Evolutionary conservation across 371 early-diverging fungal species (phyloP), one percentile per base, ranked within the genome.

Genomic region (Mortierella sp.): DNA sequence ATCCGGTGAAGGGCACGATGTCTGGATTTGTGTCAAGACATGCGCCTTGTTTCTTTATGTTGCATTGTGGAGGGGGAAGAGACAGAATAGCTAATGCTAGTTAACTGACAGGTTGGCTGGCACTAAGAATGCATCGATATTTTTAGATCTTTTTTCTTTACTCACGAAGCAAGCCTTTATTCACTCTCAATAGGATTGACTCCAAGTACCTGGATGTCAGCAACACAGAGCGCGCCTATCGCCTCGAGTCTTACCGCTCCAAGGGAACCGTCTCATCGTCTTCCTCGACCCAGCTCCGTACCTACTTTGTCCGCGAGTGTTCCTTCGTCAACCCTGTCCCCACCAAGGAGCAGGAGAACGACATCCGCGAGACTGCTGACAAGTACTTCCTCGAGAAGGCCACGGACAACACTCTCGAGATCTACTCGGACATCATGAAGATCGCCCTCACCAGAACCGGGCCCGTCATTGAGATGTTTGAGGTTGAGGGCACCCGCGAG

Each of bases 201-300:
- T 88, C 90, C 45, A 93, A 94, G 79, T 99, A 95, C 86, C 89
- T 99, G 73, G 98, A 99, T 86, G 83, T 87, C 70, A 91, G 93
- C 77, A 92, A 91, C 53, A 90, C 93, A 19, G 83, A 88, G 64
- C 77, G 86, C 37, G 95, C 97, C 29, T 99, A 92, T 89, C 97
- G 99, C 73, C 89, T 99, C 29, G 99, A 99, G 87, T 94, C 97
- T 16, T 98, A 96, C 83, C 96, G 98, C 74, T 97, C 98, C 64
- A 91, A 90, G 70, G 98, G 97, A 66, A 95, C 94, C 63, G 96
- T 97, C 16, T 92, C 96, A 39, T 92, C 92, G 34, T 91, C 94
- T 31, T 83, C 93, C 68, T 91, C 94, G 34, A 93, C 99, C 29
- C 95, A 95, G 85, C 91, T 99, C 66, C 97, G 99, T 74, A 94